Conservation (phyloP, 139 green algal genomes). For the Prasinococcaceae sp. region DNA sequence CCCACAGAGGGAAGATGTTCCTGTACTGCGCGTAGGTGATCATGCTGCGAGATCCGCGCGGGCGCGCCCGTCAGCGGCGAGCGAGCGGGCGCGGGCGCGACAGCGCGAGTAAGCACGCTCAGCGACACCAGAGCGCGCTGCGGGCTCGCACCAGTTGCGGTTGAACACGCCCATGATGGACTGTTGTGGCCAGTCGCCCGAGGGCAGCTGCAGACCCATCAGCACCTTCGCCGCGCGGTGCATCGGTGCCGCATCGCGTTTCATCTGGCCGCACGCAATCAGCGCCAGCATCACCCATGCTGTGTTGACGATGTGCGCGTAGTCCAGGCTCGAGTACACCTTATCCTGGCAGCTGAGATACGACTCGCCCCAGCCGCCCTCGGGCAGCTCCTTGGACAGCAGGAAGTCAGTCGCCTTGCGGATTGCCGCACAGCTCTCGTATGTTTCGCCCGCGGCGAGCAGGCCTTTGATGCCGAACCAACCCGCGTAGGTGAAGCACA, state of each 20-base stretch:
- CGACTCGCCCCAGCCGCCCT: conserved; percentile 94
- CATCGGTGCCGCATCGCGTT: conserved; percentile 40
- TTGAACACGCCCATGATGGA: conserved; percentile 98
- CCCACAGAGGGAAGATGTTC: conserved; percentile 98
- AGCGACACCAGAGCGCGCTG: too few relatives aligned
- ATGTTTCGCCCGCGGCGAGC: conserved; percentile 43
- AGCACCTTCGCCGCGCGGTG: conserved; percentile 41
- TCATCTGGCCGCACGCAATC: conserved; percentile 32
- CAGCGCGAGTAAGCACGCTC: too few relatives aligned
- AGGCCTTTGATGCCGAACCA: conserved; percentile 88
- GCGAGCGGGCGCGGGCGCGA: too few relatives aligned
- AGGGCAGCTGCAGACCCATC: conserved; percentile 38
- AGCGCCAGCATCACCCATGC: conserved; percentile 86
- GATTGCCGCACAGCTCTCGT: conserved; percentile 33
- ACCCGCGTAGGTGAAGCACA: conserved; percentile 97
- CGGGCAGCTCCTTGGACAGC: conserved; percentile 61
- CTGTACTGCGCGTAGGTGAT: conserved; percentile 97
- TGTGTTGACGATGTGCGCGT: conserved; percentile 86
- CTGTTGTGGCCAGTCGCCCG: conserved; percentile 95
- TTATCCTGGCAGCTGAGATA: conserved; percentile 96
- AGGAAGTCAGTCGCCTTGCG: conserved; percentile 63
- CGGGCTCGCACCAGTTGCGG: too few relatives aligned
- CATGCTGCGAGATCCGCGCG: too few relatives aligned
- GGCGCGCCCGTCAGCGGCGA: too few relatives aligned
- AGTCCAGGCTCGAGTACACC: conserved; percentile 70